These are phyloP conservation scores for Saccharomycopsis babjevae DNA, from an alignment of 805 yeast genomes.

Conservation along the genomic window DNA sequence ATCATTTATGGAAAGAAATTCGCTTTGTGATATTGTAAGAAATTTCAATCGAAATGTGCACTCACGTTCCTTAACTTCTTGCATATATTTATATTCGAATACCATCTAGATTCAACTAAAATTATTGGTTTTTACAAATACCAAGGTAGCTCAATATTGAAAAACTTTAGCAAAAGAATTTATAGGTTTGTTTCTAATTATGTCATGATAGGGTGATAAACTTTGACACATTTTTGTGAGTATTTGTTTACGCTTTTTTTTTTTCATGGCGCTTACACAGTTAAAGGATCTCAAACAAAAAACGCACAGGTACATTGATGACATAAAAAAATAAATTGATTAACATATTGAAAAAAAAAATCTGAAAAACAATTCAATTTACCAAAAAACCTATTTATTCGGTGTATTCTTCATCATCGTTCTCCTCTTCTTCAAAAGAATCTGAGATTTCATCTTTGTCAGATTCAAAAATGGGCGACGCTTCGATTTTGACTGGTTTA, in stretches of 20 bases:
- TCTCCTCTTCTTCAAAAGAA: neutral
- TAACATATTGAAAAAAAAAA: neutral
- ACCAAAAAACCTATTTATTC: neutral
- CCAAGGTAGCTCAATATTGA: too few species aligned
- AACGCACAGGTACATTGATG: too few species aligned
- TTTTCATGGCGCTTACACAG: neutral
- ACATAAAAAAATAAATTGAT: neutral
- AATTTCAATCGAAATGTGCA: neutral
- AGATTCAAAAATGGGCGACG: neutral
- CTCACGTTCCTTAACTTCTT: neutral
- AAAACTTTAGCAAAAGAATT: neutral
- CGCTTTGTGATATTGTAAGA: neutral
- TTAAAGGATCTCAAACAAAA: too few species aligned
- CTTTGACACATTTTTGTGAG: neutral
- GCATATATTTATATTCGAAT: neutral
- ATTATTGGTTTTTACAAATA: too few species aligned
- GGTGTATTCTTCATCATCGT: neutral
- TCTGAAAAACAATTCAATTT: neutral
- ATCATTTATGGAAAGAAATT: neutral
- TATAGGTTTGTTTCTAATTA: neutral
- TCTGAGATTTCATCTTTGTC: neutral
- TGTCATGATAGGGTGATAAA: neutral
- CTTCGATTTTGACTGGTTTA: neutral
- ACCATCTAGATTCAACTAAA: neutral
- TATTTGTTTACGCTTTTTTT: neutral